Base-by-base conservation (phyloP, 177 flowering plant species). In the Vitis hybrid region DNA sequence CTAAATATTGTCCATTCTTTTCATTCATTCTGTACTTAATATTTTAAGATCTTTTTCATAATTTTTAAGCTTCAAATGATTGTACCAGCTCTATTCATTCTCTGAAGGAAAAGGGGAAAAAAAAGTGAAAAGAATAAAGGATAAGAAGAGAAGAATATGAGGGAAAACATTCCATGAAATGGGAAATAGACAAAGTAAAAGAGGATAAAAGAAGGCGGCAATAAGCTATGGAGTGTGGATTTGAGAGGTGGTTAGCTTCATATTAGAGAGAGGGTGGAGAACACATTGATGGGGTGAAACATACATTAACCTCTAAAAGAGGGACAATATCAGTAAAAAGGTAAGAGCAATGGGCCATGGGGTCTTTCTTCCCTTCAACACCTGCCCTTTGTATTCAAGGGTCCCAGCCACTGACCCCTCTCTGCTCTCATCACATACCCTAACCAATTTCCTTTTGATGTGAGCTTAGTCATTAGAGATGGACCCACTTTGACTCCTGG, bases 401-500 rank as follows among this genome's bases (percentile, higher is more conserved):
- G 39, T 10, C 68, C 29, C 48, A 63, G 45, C 45, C 45, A 5
- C 8, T 39, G 45, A 39, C 45, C 6, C 45, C 45, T 6, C 45
- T 33, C 55, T 18, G n/a, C 52, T 48, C 49, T 31, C 10, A 51
- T 21, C 60, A 71, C 48, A 50, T 56, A 39, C 50, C 45, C 4
- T 21, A 26, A 22, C 1, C 66, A 71, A 26, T 26, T 57, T 65
- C 56, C 51, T 56, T 68, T 68, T 62, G 62, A 7, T 61, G 65
- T 55, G 71, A 58, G 71, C 65, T 62, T 57, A 53, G 66, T 74
- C 75, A 72, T 72, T 60, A 26, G n/a, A 2, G 55, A 16, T 33
- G 76, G 76, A 69, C 72, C 76, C 77, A 69, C 73, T 74, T 74
- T 70, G 72, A 70, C 72, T 18, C 33, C 51, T 55, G 70, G 70